Evolutionary conservation across 2,329 filamentous ascomycete species (phyloP).

Genomic region (Beauveria bassiana): DNA sequence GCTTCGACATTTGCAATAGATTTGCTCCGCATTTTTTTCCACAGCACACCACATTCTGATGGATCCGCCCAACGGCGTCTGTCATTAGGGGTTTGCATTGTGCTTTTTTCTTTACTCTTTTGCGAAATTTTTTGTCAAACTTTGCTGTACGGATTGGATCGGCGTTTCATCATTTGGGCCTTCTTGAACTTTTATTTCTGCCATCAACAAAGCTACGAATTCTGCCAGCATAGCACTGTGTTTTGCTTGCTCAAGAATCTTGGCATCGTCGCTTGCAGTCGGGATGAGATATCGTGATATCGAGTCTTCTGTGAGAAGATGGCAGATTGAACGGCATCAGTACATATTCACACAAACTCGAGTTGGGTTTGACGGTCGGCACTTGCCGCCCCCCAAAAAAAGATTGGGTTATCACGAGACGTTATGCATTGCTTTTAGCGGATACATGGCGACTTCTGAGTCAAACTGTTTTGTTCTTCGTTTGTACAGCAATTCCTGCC

Average conservation of each 20-base stretch:
- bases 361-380: not conserved
- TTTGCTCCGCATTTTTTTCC: not conserved
- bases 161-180: not conserved
- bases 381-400: constrained; percentile 20
- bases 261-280: not conserved
- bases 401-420: constrained; percentile 23
- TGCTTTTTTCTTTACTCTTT: not conserved
- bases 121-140: not conserved
- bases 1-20: constrained; percentile 12
- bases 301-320: not conserved
- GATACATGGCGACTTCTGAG: constrained; percentile 22
- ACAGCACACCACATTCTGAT: not conserved
- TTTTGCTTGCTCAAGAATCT: not conserved
- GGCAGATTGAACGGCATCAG: not conserved
- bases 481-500: constrained; percentile 16
- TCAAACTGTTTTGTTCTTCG: constrained; percentile 18
- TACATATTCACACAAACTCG: constrained; percentile 2
- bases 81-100: not conserved
- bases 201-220: not conserved
- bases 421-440: constrained; percentile 32
- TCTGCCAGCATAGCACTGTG: not conserved
- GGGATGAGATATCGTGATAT: not conserved
- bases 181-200: not conserved
- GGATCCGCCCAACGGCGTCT: not conserved
- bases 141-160: not conserved